These are phyloP conservation scores for Didymella glomerata DNA, from an alignment of 2,329 filamentous ascomycete species.

Conservation along the genomic window DNA sequence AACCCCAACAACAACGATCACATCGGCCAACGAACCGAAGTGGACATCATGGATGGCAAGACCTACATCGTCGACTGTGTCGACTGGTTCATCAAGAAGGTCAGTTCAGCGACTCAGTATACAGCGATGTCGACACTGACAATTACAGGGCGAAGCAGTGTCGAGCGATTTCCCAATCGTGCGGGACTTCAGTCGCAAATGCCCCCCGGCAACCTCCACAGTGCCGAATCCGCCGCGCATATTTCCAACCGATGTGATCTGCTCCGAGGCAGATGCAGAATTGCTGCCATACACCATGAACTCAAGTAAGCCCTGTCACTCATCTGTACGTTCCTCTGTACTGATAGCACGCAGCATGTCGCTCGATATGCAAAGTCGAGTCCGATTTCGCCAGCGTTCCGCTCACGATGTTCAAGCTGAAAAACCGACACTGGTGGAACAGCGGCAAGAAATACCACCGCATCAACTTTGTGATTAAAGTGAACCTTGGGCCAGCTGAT, in stretches of 20 bases:
- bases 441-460: constrained; percentile 38
- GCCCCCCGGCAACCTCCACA: constrained; percentile 28
- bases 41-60: constrained; percentile 47
- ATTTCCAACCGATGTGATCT: constrained; percentile 34
- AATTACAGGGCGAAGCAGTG: constrained; percentile 26
- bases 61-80: constrained; percentile 49
- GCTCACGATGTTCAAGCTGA: constrained; percentile 24
- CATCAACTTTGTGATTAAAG: constrained; percentile 50
- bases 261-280: constrained; percentile 26
- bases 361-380: constrained; percentile 49
- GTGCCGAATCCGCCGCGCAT: constrained; percentile 26
- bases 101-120: neutral
- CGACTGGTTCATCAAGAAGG: constrained; percentile 50
- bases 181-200: constrained; percentile 35
- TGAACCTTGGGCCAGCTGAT: constrained; percentile 52
- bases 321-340: neutral
- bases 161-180: constrained; percentile 30
- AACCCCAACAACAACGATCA: constrained; percentile 48
- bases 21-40: constrained; percentile 30
- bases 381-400: constrained; percentile 13
- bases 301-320: neutral
- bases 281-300: constrained; percentile 12
- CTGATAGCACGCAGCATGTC: constrained; percentile 31
- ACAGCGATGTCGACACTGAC: neutral
- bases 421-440: constrained; percentile 29